Evolutionary conservation across 345 rosid species (phyloP).

Genomic region (Brassica cretica): DNA sequence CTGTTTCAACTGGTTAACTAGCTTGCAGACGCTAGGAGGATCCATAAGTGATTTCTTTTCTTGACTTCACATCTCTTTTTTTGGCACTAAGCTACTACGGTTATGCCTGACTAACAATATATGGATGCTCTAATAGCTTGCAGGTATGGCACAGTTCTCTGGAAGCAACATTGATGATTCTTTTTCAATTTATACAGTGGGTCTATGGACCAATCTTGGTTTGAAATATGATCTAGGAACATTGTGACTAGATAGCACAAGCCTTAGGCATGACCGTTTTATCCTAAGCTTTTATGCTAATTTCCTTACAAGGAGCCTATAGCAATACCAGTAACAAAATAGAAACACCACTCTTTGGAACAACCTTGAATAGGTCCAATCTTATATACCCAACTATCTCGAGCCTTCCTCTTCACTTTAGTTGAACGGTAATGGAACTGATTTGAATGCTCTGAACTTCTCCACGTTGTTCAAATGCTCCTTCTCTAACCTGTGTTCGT

Average conservation of each 20-base stretch:
- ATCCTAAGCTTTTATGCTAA: not conserved
- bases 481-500: constrained; percentile 56
- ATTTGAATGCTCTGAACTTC: constrained; percentile 67
- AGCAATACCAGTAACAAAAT: not conserved
- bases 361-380: not conserved
- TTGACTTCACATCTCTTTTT: constrained; percentile 62
- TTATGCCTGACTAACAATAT: too few species aligned
- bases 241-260: constrained; percentile 4
- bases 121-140: not conserved
- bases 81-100: constrained; percentile 48
- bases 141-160: not conserved
- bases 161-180: too few species aligned
- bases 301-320: not conserved
- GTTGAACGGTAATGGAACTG: constrained; percentile 78
- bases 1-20: constrained; percentile 59
- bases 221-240: not conserved
- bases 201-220: not conserved
- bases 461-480: constrained; percentile 78
- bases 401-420: constrained; percentile 50
- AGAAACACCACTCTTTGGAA: not conserved
- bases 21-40: constrained; percentile 51
- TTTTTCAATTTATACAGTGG: not conserved
- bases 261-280: not conserved
- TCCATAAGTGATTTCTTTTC: constrained; percentile 52
- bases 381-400: not conserved